Base-by-base conservation (phyloP, 2,329 filamentous ascomycete genomes). In the Neopestalotiopsis rosae region DNA sequence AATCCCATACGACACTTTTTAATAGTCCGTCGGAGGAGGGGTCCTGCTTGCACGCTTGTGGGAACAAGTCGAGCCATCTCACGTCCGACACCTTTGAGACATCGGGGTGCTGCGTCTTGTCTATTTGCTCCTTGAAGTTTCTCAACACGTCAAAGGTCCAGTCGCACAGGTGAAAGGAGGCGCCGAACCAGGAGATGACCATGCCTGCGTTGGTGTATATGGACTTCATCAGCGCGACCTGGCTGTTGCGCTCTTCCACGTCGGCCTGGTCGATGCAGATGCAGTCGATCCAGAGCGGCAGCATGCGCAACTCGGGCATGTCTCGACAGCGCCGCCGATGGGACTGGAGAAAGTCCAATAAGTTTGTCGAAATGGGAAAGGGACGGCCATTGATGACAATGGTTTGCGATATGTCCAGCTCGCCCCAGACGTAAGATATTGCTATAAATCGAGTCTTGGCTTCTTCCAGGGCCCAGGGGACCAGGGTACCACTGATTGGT, bases 371-470 rank as follows among this genome's bases (percentile, higher is more conserved):
- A 28, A 59, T n/a, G 7, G 9, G 49, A 28, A 58, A 59, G 28
- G 30, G 45, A 20, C 38, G 42, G 30, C 65, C 65, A 30, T 66
- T 66, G 65, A 66, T 28, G 28, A 42, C 17, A 28, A 66, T 45
- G n/a, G 30, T 34, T 28, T 57, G 30, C 3, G 49, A 57, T 9
- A 30, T 6, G n/a, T 61, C 65, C 28, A 38, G 10, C 17, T 24
- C 32, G 28, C 65, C 65, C 65, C 65, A 66, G 3, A 66, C 65
- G 20, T 66, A 59, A 12, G 65, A 66, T 30, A 66, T n/a, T 9
- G 65, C 65, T 28, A 38, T 38, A 56, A 58, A 66, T 42, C 59
- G 59, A 4, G 59, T 40, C n/a, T 62, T 62, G 14, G 34, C 59
- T 17, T 62, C 13, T 13, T 62, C 59, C 17, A 62, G 59, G 5